Percentiles rank a stretch among this genome's conserved stretches.
phyloP scores from a whole-genome alignment of 1,284 basidiomycete genomes.

The Abortiporus biennis region DNA sequence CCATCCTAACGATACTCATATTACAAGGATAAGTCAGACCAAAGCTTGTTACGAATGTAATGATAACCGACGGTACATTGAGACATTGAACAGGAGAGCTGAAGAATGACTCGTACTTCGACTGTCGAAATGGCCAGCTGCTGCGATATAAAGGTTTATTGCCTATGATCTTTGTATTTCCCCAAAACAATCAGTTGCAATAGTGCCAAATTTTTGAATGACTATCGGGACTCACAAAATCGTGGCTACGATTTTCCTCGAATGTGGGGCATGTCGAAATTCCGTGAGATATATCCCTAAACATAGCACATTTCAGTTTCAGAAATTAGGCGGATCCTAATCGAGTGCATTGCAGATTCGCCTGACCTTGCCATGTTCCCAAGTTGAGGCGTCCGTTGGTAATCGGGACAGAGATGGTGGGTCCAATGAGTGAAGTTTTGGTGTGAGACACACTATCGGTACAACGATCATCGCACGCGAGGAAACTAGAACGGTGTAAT shows the following conservation, averaged over 20 bases:
- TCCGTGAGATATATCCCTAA: slow-evolving; percentile 80
- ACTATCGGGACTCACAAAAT: slow-evolving; percentile 65
- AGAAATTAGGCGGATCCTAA: too few species aligned
- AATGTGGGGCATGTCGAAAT: slow-evolving; percentile 65
- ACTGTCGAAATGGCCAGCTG: too few species aligned
- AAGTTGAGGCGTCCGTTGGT: slow-evolving; percentile 77
- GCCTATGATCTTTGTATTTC: too few species aligned
- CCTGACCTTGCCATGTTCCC: slow-evolving; percentile 86
- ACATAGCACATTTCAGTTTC: not conserved
- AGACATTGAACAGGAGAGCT: too few species aligned
- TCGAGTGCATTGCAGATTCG: slow-evolving; percentile 1
- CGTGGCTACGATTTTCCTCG: slow-evolving; percentile 74
- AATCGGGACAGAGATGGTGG: slow-evolving; percentile 81
- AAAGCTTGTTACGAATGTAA: too few species aligned
- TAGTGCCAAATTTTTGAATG: too few species aligned
- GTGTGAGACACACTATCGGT: slow-evolving; percentile 79
- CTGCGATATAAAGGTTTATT: too few species aligned
- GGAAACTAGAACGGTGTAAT: not conserved
- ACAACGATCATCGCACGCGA: not conserved
- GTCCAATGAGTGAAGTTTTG: slow-evolving; percentile 80
- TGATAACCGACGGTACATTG: too few species aligned
- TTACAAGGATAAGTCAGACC: too few species aligned
- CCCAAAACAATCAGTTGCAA: too few species aligned
- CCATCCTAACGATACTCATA: too few species aligned
- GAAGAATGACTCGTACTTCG: too few species aligned